Conservation (phyloP, 2,329 filamentous ascomycete genomes). For the Thermothelomyces thermophilus region DNA sequence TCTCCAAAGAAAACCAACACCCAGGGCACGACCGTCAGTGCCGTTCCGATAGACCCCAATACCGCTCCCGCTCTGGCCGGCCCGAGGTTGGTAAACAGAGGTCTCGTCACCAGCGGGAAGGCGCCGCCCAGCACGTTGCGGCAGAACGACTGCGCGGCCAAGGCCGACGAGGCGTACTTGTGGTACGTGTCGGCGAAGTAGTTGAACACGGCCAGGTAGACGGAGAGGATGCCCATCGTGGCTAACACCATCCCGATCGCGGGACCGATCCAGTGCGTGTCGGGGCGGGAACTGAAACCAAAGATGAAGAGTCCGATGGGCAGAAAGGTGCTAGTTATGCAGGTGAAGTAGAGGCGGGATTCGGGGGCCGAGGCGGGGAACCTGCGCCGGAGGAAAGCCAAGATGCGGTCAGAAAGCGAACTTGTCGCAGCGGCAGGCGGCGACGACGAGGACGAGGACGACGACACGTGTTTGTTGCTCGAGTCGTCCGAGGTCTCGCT, state of each 20-base stretch:
- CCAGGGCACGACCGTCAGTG: slow-evolving; percentile 79
- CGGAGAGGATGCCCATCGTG: slow-evolving; percentile 77
- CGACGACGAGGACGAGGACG: neutral
- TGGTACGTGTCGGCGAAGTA: slow-evolving; percentile 88
- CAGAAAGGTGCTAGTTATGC: slow-evolving; percentile 65
- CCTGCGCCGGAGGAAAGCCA: slow-evolving; percentile 39
- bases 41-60: slow-evolving; percentile 63
- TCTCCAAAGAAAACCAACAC: slow-evolving; percentile 73
- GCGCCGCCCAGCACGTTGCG: slow-evolving; percentile 75
- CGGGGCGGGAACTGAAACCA: slow-evolving; percentile 59
- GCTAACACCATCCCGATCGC: slow-evolving; percentile 64
- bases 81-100: slow-evolving; percentile 67
- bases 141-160: slow-evolving; percentile 81
- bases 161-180: slow-evolving; percentile 73
- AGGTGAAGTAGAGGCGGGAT: slow-evolving; percentile 75
- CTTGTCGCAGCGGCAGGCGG: neutral
- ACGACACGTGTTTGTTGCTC: neutral
- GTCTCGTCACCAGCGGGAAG: slow-evolving; percentile 69
- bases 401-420: slow-evolving; percentile 32
- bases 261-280: slow-evolving; percentile 66
- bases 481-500: slow-evolving; percentile 23
- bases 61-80: slow-evolving; percentile 65
- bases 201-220: slow-evolving; percentile 88
- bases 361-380: slow-evolving; percentile 59
- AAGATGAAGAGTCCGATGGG: slow-evolving; percentile 79